Conservation (phyloP, 768 basidiomycete genomes). For the Hemileccinum rubropunctum region DNA sequence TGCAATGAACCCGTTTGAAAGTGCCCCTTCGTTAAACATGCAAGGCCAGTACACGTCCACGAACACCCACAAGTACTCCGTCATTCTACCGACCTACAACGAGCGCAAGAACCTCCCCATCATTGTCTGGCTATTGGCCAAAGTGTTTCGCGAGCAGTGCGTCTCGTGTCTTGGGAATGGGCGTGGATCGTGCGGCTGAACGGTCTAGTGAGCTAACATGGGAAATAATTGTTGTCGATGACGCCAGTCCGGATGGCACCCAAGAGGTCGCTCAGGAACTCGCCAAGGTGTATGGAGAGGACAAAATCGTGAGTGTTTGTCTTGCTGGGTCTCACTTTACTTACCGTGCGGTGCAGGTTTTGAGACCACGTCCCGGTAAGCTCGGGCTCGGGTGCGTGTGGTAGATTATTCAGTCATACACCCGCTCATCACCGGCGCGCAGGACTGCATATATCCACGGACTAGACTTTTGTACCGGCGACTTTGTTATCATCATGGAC, state of each 20-base stretch:
- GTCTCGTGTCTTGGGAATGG: slow-evolving; percentile 23
- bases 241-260: slow-evolving; percentile 90
- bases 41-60: slow-evolving; percentile 44
- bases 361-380: slow-evolving; percentile 88
- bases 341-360: slow-evolving; percentile 44
- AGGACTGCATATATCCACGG: slow-evolving; percentile 94
- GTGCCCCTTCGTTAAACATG: slow-evolving; percentile 55
- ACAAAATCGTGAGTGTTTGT: slow-evolving; percentile 62
- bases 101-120: slow-evolving; percentile 91
- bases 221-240: slow-evolving; percentile 91
- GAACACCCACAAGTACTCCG: slow-evolving; percentile 79
- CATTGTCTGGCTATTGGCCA: slow-evolving; percentile 81
- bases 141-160: slow-evolving; percentile 73
- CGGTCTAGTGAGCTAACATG: slow-evolving; percentile 62
- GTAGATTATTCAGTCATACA: background rate
- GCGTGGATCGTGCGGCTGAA: slow-evolving; percentile 13
- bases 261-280: slow-evolving; percentile 84
- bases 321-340: background rate
- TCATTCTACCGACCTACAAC: slow-evolving; percentile 93
- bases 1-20: slow-evolving; percentile 66
- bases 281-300: slow-evolving; percentile 75
- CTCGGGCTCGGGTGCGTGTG: slow-evolving; percentile 76
- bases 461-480: slow-evolving; percentile 82
- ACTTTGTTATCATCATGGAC: slow-evolving; percentile 97
- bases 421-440: slow-evolving; percentile 9